Evolutionary conservation across 805 yeast genomes (phyloP).

Genomic region (Wickerhamomyces sydowiorum): DNA sequence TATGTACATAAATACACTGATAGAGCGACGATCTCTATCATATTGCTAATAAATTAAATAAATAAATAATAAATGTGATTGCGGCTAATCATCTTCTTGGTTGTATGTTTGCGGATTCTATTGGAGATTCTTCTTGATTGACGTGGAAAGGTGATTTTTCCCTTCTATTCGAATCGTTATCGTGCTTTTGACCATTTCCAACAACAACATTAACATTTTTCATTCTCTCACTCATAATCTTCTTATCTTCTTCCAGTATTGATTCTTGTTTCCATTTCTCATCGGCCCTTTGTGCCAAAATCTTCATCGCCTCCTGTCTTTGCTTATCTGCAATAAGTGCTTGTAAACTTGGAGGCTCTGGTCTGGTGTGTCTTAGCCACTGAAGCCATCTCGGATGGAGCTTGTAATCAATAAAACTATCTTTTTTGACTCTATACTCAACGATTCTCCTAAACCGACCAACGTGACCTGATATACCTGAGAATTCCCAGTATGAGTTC

Average conservation of each 20-base stretch:
- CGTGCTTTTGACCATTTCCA: background rate
- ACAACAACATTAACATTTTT: constrained; percentile 25
- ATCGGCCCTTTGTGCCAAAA: constrained; percentile 21
- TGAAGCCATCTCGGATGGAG: constrained; percentile 71
- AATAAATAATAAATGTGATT: constrained; percentile 3
- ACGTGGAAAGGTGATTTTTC: background rate
- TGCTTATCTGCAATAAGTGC: constrained; percentile 56
- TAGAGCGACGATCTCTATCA: no score
- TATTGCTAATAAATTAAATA: background rate
- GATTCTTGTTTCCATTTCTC: constrained; percentile 20
- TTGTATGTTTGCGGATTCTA: constrained; percentile 31
- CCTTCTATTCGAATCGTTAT: constrained; percentile 21
- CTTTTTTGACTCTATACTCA: constrained; percentile 44
- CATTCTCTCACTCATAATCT: constrained; percentile 7
- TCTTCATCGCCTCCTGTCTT: constrained; percentile 47
- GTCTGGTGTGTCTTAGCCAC: constrained; percentile 68
- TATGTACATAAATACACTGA: no score
- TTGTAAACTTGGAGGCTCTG: constrained; percentile 51
- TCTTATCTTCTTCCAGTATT: constrained; percentile 6
- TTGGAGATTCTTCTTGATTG: constrained; percentile 23
- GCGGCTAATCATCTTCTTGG: constrained; percentile 24
- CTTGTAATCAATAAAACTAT: constrained; percentile 50
- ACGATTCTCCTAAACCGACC: constrained; percentile 48
- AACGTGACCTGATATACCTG: background rate
- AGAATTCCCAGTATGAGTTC: constrained; percentile 82